Percentiles rank a stretch among this genome's conserved stretches.
Conservation (phyloP, 2,329 filamentous ascomycete species). For the Chaetothyriales sp. region DNA sequence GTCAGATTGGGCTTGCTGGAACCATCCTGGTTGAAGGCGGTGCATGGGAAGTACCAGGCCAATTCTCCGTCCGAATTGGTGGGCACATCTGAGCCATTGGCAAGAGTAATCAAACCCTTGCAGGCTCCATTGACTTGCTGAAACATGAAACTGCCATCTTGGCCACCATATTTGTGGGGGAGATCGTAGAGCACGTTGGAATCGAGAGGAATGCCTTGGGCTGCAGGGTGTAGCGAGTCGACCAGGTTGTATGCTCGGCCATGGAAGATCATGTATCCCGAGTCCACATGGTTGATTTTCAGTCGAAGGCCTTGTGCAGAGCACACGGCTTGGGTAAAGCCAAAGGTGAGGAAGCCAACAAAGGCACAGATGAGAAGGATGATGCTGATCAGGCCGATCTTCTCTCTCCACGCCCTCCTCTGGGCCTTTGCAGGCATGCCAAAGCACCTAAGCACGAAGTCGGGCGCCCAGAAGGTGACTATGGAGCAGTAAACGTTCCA, state of each 20-base stretch:
- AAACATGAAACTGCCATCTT: conserved; percentile 92
- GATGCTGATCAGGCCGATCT: conserved; percentile 91
- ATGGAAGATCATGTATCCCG: conserved; percentile 91
- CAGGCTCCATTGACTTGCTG: conserved; percentile 97
- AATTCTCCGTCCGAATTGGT: conserved; percentile 59
- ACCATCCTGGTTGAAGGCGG: conserved; percentile 82
- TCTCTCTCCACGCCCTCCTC: conserved; percentile 89
- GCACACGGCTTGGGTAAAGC: conserved; percentile 84
- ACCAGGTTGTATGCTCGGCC: conserved; percentile 78
- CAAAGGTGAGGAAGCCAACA: conserved; percentile 92
- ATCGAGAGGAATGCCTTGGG: conserved; percentile 58
- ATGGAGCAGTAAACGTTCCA: conserved; percentile 95
- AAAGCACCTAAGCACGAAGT: conserved; percentile 70
- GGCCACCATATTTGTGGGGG: conserved; percentile 66
- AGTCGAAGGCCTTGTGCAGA: conserved; percentile 57
- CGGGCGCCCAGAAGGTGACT: conserved; percentile 87
- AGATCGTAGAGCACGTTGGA: conserved; percentile 80
- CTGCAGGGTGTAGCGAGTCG: conserved; percentile 62
- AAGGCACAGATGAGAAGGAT: conserved; percentile 76
- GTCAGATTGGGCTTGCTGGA: conserved; percentile 65
- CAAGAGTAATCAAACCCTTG: conserved; percentile 71
- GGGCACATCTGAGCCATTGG: conserved; percentile 61
- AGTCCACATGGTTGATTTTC: conserved; percentile 65
- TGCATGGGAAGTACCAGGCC: conserved; percentile 96
- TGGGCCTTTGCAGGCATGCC: conserved; percentile 76